Percentiles rank a stretch among this genome's conserved stretches.
These are phyloP conservation scores for Fusarium liriodendri DNA, from an alignment of 2,329 filamentous ascomycete genomes.

Conservation along the genomic window DNA sequence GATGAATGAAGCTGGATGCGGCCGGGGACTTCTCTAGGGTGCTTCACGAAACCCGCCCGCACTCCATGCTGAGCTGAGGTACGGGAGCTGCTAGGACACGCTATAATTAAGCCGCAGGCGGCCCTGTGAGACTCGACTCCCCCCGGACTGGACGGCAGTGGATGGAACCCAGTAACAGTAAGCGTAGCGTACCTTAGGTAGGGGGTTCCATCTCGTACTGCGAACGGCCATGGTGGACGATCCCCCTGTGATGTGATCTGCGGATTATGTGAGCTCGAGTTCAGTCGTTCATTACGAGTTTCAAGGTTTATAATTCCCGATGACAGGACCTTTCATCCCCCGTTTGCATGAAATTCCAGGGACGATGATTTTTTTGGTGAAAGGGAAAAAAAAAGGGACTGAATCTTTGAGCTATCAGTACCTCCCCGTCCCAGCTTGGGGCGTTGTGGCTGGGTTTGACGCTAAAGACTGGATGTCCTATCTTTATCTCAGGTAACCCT, in stretches of 20 bases:
- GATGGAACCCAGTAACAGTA: neutral
- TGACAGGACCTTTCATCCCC: neutral
- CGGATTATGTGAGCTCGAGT: conserved; percentile 25
- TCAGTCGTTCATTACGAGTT: conserved; percentile 9
- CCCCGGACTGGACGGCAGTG: conserved; percentile 4
- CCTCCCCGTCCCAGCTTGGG: neutral
- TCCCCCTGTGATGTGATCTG: conserved; percentile 34
- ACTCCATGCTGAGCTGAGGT: neutral
- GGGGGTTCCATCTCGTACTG: neutral
- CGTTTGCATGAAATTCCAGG: neutral
- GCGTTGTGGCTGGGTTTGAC: conserved; percentile 35
- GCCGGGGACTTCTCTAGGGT: neutral
- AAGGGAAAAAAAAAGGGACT: neutral
- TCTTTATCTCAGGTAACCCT: conserved; percentile 35
- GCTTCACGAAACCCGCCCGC: neutral
- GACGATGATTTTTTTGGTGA: neutral
- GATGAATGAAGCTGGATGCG: neutral
- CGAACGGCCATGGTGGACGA: conserved; percentile 7
- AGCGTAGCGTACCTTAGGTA: neutral
- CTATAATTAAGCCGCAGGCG: conserved; percentile 7
- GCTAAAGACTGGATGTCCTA: conserved; percentile 27
- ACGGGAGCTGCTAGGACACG: neutral
- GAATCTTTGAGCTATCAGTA: neutral
- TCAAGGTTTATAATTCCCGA: neutral
- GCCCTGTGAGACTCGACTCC: conserved; percentile 4